Evolutionary conservation across 305 asterid species (phyloP).

Genomic region (Solanum hybrid): DNA sequence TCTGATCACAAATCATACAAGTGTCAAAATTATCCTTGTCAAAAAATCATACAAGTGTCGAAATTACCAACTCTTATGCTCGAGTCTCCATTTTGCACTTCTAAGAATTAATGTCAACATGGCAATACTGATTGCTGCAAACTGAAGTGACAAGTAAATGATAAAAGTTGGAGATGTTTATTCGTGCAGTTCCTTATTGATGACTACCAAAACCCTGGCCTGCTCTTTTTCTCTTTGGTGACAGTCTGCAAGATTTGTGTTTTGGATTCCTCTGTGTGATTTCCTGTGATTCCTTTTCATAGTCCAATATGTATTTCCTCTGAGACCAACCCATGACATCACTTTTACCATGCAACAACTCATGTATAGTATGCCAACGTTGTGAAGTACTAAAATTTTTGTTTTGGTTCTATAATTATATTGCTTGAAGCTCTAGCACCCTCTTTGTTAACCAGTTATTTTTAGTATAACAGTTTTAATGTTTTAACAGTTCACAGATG

Average conservation of each 20-base stretch:
- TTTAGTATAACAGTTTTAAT: not conserved
- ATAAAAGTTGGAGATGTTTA: not conserved
- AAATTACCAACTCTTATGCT: not conserved
- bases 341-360: not conserved
- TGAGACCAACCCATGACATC: not conserved
- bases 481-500: slow-evolving; percentile 70
- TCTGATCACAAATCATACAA: not conserved
- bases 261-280: not conserved
- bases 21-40: not conserved
- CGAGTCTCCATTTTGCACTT: not conserved
- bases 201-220: not conserved
- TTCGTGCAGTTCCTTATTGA: not conserved
- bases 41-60: not conserved
- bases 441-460: not conserved
- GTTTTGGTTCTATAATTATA: not conserved
- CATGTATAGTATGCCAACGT: not conserved
- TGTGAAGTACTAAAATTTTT: not conserved
- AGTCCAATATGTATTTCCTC: not conserved
- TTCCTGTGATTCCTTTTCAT: not conserved
- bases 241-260: not conserved
- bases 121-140: not conserved
- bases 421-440: not conserved
- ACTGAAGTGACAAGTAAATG: not conserved
- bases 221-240: not conserved
- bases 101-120: not conserved